These are phyloP conservation scores for Daedalea quercina DNA, from an alignment of 768 basidiomycete species.

Conservation along the genomic window DNA sequence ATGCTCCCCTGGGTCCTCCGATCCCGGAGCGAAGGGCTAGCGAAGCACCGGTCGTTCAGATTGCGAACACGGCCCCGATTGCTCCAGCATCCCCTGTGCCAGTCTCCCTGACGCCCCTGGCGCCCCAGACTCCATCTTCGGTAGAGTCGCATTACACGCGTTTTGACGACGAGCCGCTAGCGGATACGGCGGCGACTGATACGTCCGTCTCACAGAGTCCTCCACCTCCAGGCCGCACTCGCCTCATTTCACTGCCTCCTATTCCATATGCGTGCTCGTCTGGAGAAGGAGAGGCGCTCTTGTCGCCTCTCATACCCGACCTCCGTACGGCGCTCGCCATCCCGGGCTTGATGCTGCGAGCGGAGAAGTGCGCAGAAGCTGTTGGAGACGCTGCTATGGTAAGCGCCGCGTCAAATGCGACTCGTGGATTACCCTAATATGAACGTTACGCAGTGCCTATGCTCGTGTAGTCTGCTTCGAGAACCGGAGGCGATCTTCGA, in stretches of 20 bases:
- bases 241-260: constrained; percentile 9
- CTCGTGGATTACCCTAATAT: too few species aligned
- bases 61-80: neutral
- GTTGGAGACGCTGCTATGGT: constrained; percentile 12
- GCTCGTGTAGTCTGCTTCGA: constrained; percentile 11
- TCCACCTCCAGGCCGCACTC: constrained; percentile 8
- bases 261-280: constrained; percentile 4
- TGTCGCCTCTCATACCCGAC: constrained; percentile 6
- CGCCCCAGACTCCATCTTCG: neutral
- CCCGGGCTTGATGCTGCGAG: constrained; percentile 8
- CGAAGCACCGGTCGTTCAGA: neutral
- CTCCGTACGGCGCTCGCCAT: constrained; percentile 8
- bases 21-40: neutral
- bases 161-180: constrained; percentile 1
- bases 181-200: neutral
- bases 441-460: constrained; percentile 4
- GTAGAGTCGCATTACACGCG: neutral
- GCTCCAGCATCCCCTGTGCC: neutral
- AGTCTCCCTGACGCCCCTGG: neutral
- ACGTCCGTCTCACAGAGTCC: constrained; percentile 2
- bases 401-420: neutral
- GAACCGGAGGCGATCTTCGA: constrained; percentile 11
- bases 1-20: constrained; percentile 3
- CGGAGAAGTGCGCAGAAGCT: constrained; percentile 10
- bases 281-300: neutral